A percentile compares a stretch with the other conserved stretches of the same genome.
Evolutionary conservation across 106 monocot species (phyloP).

Genomic region (Amphibolis antarctica): DNA sequence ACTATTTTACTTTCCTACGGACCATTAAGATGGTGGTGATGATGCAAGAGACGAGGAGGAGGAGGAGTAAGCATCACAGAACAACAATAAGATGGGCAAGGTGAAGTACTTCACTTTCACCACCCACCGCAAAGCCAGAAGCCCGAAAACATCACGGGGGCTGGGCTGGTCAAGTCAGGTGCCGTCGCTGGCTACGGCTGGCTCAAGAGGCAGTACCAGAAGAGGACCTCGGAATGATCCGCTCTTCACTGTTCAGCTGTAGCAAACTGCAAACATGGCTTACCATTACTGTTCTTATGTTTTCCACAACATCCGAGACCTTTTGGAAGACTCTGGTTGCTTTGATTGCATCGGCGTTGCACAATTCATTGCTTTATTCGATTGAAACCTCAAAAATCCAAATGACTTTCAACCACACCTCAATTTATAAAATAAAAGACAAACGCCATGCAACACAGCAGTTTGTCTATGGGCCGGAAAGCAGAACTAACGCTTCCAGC

Average conservation of each 20-base stretch:
- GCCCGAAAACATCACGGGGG: slow-evolving; percentile 30
- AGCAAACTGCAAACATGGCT: neutral
- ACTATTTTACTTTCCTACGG: too few relatives aligned
- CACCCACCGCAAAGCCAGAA: slow-evolving; percentile 43
- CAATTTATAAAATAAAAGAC: too few relatives aligned
- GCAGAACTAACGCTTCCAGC: too few relatives aligned
- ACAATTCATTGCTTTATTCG: too few relatives aligned
- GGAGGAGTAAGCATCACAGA: neutral
- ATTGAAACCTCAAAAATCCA: too few relatives aligned
- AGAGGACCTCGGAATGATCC: slow-evolving; percentile 42
- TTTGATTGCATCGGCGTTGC: too few relatives aligned
- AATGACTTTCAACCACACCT: too few relatives aligned
- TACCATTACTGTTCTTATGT: neutral
- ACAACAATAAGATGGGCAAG: slow-evolving; percentile 37
- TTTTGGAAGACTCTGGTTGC: too few relatives aligned
- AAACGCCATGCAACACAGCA: too few relatives aligned
- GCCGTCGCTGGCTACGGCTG: slow-evolving; percentile 38
- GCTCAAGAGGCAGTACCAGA: slow-evolving; percentile 64
- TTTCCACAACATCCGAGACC: too few relatives aligned
- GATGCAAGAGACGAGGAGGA: neutral
- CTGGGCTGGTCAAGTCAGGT: slow-evolving; percentile 51
- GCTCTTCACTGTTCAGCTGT: neutral
- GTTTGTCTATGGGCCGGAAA: too few relatives aligned
- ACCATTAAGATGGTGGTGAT: slow-evolving; percentile 10
- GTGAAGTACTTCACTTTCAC: slow-evolving; percentile 33